Evolutionary conservation across 2,329 filamentous ascomycete species (phyloP).

Genomic region (Periconia macrospinosa): DNA sequence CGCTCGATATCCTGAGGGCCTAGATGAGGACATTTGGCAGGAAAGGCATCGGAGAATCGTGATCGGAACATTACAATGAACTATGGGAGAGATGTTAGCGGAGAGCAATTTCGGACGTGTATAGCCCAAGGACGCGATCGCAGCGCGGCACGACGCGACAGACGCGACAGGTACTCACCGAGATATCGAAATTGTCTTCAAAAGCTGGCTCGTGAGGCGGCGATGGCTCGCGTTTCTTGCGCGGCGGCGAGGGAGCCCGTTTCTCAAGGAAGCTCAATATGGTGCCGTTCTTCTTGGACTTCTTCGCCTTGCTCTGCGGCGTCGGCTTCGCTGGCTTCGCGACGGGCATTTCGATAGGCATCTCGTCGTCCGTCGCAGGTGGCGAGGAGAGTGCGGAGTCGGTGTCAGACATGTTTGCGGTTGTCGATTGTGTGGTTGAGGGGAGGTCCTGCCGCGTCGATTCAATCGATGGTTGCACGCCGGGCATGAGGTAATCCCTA

Average conservation of each 20-base stretch:
- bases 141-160: conserved; percentile 40
- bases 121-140: conserved; percentile 19
- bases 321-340: conserved; percentile 27
- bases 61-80: conserved; percentile 98
- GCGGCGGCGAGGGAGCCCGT: conserved; percentile 49
- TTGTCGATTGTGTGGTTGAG: conserved; percentile 22
- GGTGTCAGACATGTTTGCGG: conserved; percentile 55
- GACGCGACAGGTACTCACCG: conserved; percentile 66
- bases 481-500: conserved; percentile 42
- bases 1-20: conserved; percentile 94
- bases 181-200: conserved; percentile 88
- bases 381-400: conserved; percentile 61
- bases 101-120: conserved; percentile 24
- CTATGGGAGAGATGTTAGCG: conserved; percentile 53
- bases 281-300: conserved; percentile 37
- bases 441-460: conserved; percentile 23
- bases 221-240: conserved; percentile 79
- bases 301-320: conserved; percentile 31
- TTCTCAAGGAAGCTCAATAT: conserved; percentile 46
- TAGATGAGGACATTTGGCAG: conserved; percentile 83
- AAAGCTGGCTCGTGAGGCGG: conserved; percentile 88
- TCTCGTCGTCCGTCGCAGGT: conserved; percentile 62
- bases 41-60: conserved; percentile 87
- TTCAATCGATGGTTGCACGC: conserved; percentile 27
- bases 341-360: conserved; percentile 28